Evolutionary conservation across 1,139 yeast species (phyloP).

Genomic region (Scheffersomyces illinoinensis): DNA sequence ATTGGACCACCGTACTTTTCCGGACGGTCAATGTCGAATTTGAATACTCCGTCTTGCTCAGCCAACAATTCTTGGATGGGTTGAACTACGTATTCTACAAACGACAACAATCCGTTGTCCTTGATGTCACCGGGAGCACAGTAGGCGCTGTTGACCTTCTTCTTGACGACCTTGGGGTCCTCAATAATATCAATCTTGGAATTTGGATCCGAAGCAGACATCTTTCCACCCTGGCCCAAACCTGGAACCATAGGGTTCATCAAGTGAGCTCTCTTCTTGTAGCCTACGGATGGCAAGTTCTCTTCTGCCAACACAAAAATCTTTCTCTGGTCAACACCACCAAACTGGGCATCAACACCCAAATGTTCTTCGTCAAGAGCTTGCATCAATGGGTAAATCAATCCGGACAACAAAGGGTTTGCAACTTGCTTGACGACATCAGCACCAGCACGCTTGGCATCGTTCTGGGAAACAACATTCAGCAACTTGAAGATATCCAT

Average conservation of each 20-base stretch:
- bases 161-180: constrained; percentile 81
- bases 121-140: constrained; percentile 94
- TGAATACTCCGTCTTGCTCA: constrained; percentile 53
- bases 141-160: constrained; percentile 89
- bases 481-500: constrained; percentile 85
- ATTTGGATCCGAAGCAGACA: constrained; percentile 99
- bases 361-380: constrained; percentile 94
- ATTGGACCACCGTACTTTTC: constrained; percentile 96
- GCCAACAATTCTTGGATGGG: constrained; percentile 81
- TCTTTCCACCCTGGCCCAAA: constrained; percentile 93
- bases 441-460: constrained; percentile 98
- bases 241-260: constrained; percentile 99
- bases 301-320: constrained; percentile 97
- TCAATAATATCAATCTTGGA: constrained; percentile 93
- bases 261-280: constrained; percentile 95
- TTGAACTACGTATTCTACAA: constrained; percentile 77
- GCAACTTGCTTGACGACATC: constrained; percentile 98
- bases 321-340: constrained; percentile 99
- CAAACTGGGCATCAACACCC: constrained; percentile 91
- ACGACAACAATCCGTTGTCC: constrained; percentile 87
- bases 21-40: constrained; percentile 82
- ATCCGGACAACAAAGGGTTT: constrained; percentile 88
- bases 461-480: constrained; percentile 86
- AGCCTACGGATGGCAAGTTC: constrained; percentile 80
- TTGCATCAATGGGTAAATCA: constrained; percentile 98